phyloP scores from a whole-genome alignment of 768 basidiomycete species.

The Suillus paluster region DNA sequence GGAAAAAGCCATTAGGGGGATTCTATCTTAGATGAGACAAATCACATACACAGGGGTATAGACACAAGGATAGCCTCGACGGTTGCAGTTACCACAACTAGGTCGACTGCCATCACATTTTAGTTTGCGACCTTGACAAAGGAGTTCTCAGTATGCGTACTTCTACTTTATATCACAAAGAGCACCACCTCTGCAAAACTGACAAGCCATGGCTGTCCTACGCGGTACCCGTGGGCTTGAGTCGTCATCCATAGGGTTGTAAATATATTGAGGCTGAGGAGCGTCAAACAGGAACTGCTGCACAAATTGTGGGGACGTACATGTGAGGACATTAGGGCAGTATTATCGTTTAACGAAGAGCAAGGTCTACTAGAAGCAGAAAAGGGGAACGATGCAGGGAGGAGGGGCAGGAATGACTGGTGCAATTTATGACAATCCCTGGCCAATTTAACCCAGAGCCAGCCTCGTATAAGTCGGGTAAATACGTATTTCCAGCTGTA shows the following conservation, averaged over 20 bases:
- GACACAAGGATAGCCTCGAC: constrained; percentile 58
- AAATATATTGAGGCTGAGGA: constrained; percentile 15
- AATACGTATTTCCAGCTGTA: constrained; percentile 41
- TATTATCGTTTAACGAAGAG: constrained; percentile 9
- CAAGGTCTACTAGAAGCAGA: constrained; percentile 6
- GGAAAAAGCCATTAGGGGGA: constrained; percentile 15
- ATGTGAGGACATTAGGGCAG: constrained; percentile 27
- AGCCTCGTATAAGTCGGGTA: constrained; percentile 32
- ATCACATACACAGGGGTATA: constrained; percentile 69
- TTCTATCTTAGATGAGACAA: constrained; percentile 6
- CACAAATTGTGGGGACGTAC: constrained; percentile 17
- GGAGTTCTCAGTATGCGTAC: constrained; percentile 1
- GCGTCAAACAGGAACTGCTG: background rate
- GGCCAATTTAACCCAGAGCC: constrained; percentile 23
- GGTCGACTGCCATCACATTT: constrained; percentile 73
- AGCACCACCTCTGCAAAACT: constrained; percentile 68
- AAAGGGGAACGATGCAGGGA: constrained; percentile 17
- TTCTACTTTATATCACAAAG: background rate
- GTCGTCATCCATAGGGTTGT: constrained; percentile 24
- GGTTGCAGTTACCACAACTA: constrained; percentile 68
- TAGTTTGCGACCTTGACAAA: constrained; percentile 60
- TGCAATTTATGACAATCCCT: constrained; percentile 35
- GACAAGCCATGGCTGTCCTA: constrained; percentile 72
- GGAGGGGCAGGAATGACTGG: constrained; percentile 11
- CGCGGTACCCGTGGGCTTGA: constrained; percentile 36